A percentile compares a stretch with the other conserved stretches of the same genome.
Evolutionary conservation across 129 eudicot species (phyloP).

Genomic region (Rutidosis leptorrhynchoides): DNA sequence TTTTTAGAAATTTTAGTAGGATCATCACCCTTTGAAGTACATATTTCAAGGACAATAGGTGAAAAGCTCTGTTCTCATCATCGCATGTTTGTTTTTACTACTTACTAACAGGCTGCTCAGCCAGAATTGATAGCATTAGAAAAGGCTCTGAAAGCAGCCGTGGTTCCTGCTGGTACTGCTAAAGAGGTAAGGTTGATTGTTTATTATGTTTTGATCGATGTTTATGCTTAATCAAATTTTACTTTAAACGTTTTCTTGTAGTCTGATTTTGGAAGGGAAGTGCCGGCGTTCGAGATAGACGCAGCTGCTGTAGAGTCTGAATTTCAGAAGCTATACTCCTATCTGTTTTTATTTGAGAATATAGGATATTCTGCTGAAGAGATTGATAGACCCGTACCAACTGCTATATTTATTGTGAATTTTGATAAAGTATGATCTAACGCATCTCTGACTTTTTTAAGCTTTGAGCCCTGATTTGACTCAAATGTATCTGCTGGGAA

Average conservation of each 20-base stretch:
- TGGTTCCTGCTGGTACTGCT: slow-evolving; percentile 81
- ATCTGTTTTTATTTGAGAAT: slow-evolving; percentile 65
- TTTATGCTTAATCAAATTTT: slow-evolving; percentile 15
- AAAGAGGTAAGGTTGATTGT: slow-evolving; percentile 62
- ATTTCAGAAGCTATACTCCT: slow-evolving; percentile 78
- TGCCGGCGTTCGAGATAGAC: slow-evolving; percentile 84
- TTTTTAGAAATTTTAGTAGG: too few species aligned
- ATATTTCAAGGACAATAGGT: too few species aligned
- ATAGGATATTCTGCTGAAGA: slow-evolving; percentile 54
- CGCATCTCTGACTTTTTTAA: not conserved
- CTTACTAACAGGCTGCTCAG: slow-evolving; percentile 59
- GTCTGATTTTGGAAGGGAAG: slow-evolving; percentile 96
- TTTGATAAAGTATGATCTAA: slow-evolving; percentile 72
- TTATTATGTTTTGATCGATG: not conserved
- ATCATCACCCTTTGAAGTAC: too few species aligned
- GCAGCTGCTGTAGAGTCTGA: slow-evolving; percentile 86
- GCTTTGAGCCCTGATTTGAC: slow-evolving; percentile 14
- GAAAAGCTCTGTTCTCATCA: too few species aligned
- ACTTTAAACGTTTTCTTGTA: slow-evolving; percentile 27
- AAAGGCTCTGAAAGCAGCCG: slow-evolving; percentile 62
- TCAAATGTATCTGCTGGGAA: slow-evolving; percentile 1
- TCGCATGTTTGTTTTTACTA: too few species aligned
- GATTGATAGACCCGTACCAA: slow-evolving; percentile 73
- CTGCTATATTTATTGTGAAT: slow-evolving; percentile 83
- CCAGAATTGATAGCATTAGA: slow-evolving; percentile 87